Percentiles rank a stretch among this genome's conserved stretches.
phyloP scores from a whole-genome alignment of 805 yeast genomes.

The Candida vartiovaarae region DNA sequence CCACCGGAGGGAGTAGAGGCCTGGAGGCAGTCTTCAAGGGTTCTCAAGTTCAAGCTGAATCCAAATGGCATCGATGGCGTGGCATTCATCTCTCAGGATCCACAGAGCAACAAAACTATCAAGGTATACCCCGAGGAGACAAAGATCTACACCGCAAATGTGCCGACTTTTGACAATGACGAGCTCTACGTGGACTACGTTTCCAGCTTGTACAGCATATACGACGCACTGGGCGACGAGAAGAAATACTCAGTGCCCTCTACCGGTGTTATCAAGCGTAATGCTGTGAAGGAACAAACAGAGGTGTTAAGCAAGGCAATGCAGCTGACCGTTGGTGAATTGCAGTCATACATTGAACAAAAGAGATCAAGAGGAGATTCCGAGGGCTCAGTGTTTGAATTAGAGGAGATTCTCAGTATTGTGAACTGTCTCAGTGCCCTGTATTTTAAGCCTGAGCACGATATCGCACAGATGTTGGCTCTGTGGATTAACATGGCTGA shows the following conservation, averaged over 20 bases:
- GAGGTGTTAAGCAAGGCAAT: conserved; percentile 30
- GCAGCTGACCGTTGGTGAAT: conserved; percentile 26
- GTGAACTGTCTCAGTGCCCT: conserved; percentile 53
- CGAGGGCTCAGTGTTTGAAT: conserved; percentile 27
- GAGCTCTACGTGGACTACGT: conserved; percentile 40
- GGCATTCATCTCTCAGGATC: conserved; percentile 29
- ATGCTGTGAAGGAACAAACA: conserved; percentile 29
- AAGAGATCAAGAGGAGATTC: conserved; percentile 25
- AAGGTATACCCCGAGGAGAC: conserved; percentile 32
- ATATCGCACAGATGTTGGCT: conserved; percentile 35
- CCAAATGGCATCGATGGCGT: conserved; percentile 35
- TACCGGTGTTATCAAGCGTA: conserved; percentile 30
- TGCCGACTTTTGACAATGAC: conserved; percentile 35
- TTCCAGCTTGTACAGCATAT: conserved; percentile 42
- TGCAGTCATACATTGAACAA: conserved; percentile 26
- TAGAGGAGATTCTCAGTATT: conserved; percentile 43
- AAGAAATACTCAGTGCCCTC: conserved; percentile 34
- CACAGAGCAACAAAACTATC: conserved; percentile 19
- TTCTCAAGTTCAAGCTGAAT: conserved; percentile 40
- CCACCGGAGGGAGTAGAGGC: conserved; percentile 25
- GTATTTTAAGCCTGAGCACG: conserved; percentile 32
- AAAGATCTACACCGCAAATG: conserved; percentile 34
- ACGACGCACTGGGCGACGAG: conserved; percentile 43
- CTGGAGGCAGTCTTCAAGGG: conserved; percentile 30
- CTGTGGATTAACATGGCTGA: conserved; percentile 69